Conservation (phyloP, 805 yeast species). For the Saturnispora diversa region DNA sequence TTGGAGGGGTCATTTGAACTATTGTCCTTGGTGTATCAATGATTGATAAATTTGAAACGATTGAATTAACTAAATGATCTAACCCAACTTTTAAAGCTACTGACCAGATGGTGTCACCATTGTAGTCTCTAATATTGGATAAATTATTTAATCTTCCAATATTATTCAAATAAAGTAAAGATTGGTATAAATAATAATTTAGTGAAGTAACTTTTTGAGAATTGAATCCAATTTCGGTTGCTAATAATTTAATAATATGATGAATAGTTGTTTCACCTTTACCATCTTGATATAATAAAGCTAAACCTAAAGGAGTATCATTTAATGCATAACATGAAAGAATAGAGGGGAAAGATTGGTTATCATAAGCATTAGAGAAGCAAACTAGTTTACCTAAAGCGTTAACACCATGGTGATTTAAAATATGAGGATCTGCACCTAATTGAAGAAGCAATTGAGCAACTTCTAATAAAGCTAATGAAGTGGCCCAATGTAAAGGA, state of each 20-base stretch:
- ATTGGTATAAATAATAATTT: constrained; percentile 7
- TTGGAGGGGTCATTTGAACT: constrained; percentile 4
- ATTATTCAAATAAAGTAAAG: constrained; percentile 4
- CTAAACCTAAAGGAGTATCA: constrained; percentile 1
- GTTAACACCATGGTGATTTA: constrained; percentile 55
- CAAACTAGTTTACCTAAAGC: constrained; percentile 60
- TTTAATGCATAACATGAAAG: constrained; percentile 31
- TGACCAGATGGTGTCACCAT: constrained; percentile 9
- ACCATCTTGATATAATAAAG: constrained; percentile 36
- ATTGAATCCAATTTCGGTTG: constrained; percentile 1
- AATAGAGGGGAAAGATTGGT: constrained; percentile 49
- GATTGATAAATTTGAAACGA: constrained; percentile 4
- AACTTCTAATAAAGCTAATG: constrained; percentile 61
- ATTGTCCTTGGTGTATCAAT: constrained; percentile 9
- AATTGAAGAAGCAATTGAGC: constrained; percentile 47
- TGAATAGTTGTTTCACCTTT: constrained; percentile 84
- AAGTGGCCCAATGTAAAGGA: constrained; percentile 79
- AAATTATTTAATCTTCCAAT: not conserved
- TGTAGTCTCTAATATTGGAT: constrained; percentile 4
- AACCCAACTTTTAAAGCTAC: constrained; percentile 5
- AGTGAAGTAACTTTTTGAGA: constrained; percentile 6
- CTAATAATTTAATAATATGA: constrained; percentile 9
- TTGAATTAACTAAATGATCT: constrained; percentile 8
- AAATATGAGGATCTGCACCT: constrained; percentile 51
- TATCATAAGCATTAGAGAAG: constrained; percentile 65